These are phyloP conservation scores for Phytophthora citricola DNA, from an alignment of 352 stramenopile genomes.

Conservation along the genomic window DNA sequence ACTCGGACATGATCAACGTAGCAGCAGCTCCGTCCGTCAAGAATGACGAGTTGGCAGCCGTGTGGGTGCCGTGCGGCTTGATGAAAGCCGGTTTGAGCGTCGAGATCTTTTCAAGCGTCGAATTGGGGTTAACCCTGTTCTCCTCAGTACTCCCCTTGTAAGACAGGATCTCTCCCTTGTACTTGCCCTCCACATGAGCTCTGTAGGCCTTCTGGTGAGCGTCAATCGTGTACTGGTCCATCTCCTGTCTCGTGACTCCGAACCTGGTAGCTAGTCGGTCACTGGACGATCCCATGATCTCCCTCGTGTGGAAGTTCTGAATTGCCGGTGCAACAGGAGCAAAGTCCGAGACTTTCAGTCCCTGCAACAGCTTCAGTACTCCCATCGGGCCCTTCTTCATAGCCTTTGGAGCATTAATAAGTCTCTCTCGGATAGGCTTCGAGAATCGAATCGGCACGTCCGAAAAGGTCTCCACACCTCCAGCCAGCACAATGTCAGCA, in stretches of 20 bases:
- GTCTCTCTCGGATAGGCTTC: constrained; percentile 82
- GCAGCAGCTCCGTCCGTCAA: constrained; percentile 97
- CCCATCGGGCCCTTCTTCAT: constrained; percentile 95
- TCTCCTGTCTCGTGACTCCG: constrained; percentile 94
- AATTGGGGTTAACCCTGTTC: constrained; percentile 98
- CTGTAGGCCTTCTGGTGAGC: constrained; percentile 94
- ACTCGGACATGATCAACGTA: constrained; percentile 97
- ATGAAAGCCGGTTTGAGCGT: constrained; percentile 98
- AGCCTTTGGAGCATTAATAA: constrained; percentile 91
- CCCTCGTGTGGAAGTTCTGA: constrained; percentile 98
- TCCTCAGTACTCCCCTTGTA: constrained; percentile 96
- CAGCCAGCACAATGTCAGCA: constrained; percentile 96
- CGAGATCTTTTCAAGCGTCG: constrained; percentile 94
- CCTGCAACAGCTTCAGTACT: constrained; percentile 93
- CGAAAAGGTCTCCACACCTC: constrained; percentile 97
- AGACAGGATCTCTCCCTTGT: constrained; percentile 93
- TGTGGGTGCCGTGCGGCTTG: constrained; percentile 98
- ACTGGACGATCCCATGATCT: constrained; percentile 98
- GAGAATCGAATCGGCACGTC: constrained; percentile 98
- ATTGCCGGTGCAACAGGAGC: constrained; percentile 96
- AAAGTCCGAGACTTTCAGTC: constrained; percentile 92
- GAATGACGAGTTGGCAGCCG: constrained; percentile 97
- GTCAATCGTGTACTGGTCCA: constrained; percentile 97
- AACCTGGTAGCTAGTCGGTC: constrained; percentile 95
- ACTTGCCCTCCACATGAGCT: constrained; percentile 95